Evolutionary conservation across 805 yeast species (phyloP).

Genomic region (Millerago galiae): DNA sequence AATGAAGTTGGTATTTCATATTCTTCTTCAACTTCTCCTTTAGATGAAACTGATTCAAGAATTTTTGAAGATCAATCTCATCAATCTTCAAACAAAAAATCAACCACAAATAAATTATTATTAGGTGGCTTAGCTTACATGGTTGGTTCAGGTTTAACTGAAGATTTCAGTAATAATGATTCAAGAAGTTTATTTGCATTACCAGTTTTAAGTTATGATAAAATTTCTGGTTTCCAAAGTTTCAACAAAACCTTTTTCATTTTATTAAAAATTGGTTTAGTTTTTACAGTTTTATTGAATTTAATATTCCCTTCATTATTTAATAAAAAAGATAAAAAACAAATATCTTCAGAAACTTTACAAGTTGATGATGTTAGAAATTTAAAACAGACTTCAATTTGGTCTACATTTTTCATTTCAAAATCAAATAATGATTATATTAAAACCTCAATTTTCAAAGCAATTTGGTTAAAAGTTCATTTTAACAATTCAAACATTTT

Average conservation of each 20-base stretch:
- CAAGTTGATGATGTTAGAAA: conserved; percentile 19
- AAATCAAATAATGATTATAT: conserved; percentile 18
- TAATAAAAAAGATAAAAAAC: conserved; percentile 5
- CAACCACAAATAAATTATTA: conserved; percentile 40
- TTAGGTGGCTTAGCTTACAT: conserved; percentile 62
- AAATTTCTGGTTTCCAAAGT: conserved; percentile 21
- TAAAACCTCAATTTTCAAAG: conserved; percentile 22
- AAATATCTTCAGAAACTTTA: not conserved
- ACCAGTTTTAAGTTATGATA: conserved; percentile 34
- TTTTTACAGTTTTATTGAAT: conserved; percentile 23
- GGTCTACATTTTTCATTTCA: conserved; percentile 13
- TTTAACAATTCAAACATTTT: conserved; percentile 15
- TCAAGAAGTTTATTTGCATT: conserved; percentile 39
- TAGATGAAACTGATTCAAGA: conserved; percentile 4
- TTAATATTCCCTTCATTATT: conserved; percentile 20
- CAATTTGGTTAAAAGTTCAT: conserved; percentile 17
- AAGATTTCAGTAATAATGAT: conserved; percentile 40
- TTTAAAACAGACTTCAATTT: conserved; percentile 12
- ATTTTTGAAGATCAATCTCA: conserved; percentile 4
- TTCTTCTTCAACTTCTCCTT: conserved; percentile 4
- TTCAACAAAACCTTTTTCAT: conserved; percentile 23
- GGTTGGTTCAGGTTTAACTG: conserved; percentile 54
- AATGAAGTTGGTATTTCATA: conserved; percentile 9
- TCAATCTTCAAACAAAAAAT: not conserved
- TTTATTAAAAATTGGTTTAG: conserved; percentile 22